These are phyloP conservation scores for Thuja plicata DNA, from an alignment of 83 land plant genomes.

Conservation along the genomic window DNA sequence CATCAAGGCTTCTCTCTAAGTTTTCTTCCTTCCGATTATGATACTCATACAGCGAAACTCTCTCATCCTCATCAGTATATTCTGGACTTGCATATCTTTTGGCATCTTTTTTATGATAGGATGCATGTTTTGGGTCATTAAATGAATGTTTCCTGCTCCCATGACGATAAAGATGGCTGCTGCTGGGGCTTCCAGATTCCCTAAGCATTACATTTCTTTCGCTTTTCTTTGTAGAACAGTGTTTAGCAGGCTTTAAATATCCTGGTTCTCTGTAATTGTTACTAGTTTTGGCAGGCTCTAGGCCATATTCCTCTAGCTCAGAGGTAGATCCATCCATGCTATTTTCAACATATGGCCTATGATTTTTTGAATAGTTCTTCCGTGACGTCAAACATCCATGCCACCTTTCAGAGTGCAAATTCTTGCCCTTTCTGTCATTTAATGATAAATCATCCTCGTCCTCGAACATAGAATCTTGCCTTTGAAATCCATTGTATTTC, in stretches of 20 bases:
- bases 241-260: neutral
- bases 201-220: neutral
- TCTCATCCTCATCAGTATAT: conserved; percentile 9
- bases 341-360: neutral
- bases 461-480: neutral
- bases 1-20: neutral
- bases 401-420: neutral
- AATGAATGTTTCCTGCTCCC: conserved; percentile 9
- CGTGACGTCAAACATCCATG: neutral
- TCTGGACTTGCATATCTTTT: conserved; percentile 10
- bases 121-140: neutral
- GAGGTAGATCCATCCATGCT: conserved; percentile 10
- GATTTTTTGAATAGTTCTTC: neutral
- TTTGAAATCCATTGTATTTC: conserved; percentile 1
- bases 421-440: conserved; percentile 5
- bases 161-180: neutral
- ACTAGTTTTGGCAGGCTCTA: conserved; percentile 7
- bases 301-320: conserved; percentile 9
- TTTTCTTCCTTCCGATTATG: conserved; percentile 1
- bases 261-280: neutral
- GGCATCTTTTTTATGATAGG: conserved; percentile 14
- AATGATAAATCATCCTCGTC: conserved; percentile 7
- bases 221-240: neutral
- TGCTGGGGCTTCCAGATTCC: conserved; percentile 11
- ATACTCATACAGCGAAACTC: neutral